Conservation (phyloP, 371 early-diverging fungal genomes). For the Zychaea mexicana region DNA sequence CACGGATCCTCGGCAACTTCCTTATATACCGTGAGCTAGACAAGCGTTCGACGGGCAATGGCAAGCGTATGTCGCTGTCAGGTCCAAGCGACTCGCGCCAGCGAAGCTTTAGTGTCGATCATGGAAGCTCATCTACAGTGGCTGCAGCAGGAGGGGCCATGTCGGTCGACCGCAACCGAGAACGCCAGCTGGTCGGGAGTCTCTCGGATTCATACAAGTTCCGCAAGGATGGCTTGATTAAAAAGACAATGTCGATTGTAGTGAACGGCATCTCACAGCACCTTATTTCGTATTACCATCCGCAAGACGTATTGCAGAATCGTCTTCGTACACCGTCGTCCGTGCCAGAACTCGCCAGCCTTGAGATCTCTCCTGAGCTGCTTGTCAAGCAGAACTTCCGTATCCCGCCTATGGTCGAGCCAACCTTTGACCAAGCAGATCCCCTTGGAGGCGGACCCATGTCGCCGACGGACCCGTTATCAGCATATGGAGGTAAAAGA, state of each 20-base stretch:
- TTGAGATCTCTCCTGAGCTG: slow-evolving; percentile 57
- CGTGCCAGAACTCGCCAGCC: slow-evolving; percentile 52
- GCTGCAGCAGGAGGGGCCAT: slow-evolving; percentile 15
- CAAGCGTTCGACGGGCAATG: slow-evolving; percentile 31
- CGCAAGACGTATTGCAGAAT: slow-evolving; percentile 68
- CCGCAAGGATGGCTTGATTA: slow-evolving; percentile 82
- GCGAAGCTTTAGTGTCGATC: slow-evolving; percentile 33
- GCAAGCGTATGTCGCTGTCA: slow-evolving; percentile 23
- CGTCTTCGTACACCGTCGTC: slow-evolving; percentile 60
- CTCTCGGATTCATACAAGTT: slow-evolving; percentile 66
- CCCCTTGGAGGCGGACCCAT: slow-evolving; percentile 12
- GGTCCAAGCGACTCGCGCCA: slow-evolving; percentile 9
- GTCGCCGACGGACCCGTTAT: slow-evolving; percentile 24
- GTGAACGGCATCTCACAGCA: slow-evolving; percentile 80
- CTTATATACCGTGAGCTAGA: slow-evolving; percentile 64
- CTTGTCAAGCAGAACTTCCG: slow-evolving; percentile 55
- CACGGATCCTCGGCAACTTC: slow-evolving; percentile 67
- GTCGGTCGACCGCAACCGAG: slow-evolving; percentile 43
- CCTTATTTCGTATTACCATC: slow-evolving; percentile 83
- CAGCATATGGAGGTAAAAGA: slow-evolving; percentile 10
- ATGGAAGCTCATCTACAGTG: slow-evolving; percentile 7
- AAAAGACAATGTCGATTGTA: slow-evolving; percentile 83
- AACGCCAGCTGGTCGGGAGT: slow-evolving; percentile 62
- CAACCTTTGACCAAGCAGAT: slow-evolving; percentile 27
- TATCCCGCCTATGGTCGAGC: slow-evolving; percentile 52